Percentiles rank a stretch among this genome's conserved stretches.
Evolutionary conservation across 768 basidiomycete species (phyloP).

Genomic region (Mycena polygramma): DNA sequence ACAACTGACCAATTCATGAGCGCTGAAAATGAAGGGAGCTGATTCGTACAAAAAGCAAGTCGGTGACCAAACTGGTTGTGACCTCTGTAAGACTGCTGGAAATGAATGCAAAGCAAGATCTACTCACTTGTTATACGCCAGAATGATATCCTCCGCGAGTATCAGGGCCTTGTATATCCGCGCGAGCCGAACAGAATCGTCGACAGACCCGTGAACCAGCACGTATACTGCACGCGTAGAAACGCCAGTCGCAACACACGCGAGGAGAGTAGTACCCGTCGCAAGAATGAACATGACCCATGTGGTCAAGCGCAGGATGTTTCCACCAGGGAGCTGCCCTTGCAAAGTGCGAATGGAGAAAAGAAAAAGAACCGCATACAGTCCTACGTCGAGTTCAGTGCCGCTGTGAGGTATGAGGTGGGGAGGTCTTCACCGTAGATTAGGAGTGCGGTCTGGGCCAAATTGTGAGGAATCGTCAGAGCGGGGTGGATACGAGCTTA

Average conservation of each 20-base stretch:
- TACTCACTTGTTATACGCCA: constrained; percentile 16
- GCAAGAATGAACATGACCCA: constrained; percentile 24
- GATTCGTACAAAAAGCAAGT: constrained; percentile 14
- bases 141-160: constrained; percentile 20
- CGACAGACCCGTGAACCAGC: background rate
- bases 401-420: background rate
- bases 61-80: constrained; percentile 11
- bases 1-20: constrained; percentile 1
- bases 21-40: background rate
- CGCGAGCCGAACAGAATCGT: background rate
- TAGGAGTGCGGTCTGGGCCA: background rate
- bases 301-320: constrained; percentile 27
- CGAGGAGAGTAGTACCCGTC: background rate
- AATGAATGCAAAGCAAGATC: background rate
- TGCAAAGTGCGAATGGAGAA: constrained; percentile 17
- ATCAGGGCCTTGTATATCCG: constrained; percentile 1
- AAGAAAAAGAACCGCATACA: constrained; percentile 19
- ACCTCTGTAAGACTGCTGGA: background rate
- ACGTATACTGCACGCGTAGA: constrained; percentile 8
- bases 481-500: too few relatives aligned
- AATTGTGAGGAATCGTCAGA: too few relatives aligned
- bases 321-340: background rate
- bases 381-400: constrained; percentile 4
- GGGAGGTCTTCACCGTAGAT: constrained; percentile 2
- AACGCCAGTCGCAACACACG: background rate